Percentiles rank a stretch among this genome's conserved stretches.
These are phyloP conservation scores for Rhododendron henanense DNA, from an alignment of 148 eudicot species.

Conservation along the genomic window DNA sequence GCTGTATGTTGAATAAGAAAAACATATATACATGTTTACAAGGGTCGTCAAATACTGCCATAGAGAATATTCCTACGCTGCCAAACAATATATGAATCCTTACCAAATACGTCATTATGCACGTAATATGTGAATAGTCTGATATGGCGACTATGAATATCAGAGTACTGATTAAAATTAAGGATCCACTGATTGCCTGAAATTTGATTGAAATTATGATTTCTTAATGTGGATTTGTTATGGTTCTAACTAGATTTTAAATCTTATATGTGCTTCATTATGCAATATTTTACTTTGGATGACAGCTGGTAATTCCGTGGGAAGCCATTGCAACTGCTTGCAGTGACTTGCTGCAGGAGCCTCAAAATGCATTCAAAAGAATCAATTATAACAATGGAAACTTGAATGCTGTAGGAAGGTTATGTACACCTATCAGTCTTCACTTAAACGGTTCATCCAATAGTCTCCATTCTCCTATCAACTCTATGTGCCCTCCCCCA, in stretches of 20 bases:
- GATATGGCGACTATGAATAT: not conserved
- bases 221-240: not conserved
- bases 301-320: slow-evolving; percentile 93
- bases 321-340: slow-evolving; percentile 73
- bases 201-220: not conserved
- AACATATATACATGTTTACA: not conserved
- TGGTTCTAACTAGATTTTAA: not conserved
- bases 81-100: not conserved
- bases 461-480: slow-evolving; percentile 19
- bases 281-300: slow-evolving; percentile 21
- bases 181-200: not conserved
- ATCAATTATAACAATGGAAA: slow-evolving; percentile 15
- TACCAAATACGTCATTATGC: not conserved
- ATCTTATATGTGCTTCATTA: slow-evolving; percentile 1
- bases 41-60: not conserved
- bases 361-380: slow-evolving; percentile 23
- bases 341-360: slow-evolving; percentile 42
- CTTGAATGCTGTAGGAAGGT: slow-evolving; percentile 25
- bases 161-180: not conserved
- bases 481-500: slow-evolving; percentile 18
- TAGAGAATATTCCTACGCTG: not conserved
- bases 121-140: not conserved
- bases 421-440: slow-evolving; percentile 15
- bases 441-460: slow-evolving; percentile 15
- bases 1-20: not conserved